Conservation (phyloP, 2,329 filamentous ascomycete species). For the Aureobasidium sp. region DNA sequence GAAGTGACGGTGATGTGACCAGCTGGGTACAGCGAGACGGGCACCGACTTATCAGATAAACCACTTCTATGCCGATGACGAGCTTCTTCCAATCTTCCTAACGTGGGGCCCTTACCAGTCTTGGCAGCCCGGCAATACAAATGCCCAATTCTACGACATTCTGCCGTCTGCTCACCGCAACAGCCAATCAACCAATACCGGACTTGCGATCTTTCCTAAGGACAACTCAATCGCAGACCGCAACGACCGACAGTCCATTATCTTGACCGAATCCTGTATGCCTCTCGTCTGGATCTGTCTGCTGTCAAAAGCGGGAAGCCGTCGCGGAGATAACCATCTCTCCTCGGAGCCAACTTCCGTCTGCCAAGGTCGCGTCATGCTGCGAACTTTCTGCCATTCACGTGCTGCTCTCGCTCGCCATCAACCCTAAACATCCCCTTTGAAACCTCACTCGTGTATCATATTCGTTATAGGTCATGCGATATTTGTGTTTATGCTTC, state of each 20-base stretch:
- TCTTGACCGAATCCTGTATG: background rate
- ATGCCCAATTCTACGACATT: background rate
- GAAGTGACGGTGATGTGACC: background rate
- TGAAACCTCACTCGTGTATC: background rate
- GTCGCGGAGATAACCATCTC: background rate
- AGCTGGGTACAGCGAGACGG: background rate
- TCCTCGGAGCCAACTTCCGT: conserved; percentile 1
- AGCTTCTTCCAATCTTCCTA: background rate
- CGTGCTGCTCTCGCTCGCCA: background rate
- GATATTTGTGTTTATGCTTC: background rate
- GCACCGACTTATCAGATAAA: conserved; percentile 4
- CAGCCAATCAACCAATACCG: background rate
- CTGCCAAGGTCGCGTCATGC: background rate
- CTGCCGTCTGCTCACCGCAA: background rate
- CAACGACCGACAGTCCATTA: no score
- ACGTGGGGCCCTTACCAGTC: background rate
- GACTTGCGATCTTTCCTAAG: background rate
- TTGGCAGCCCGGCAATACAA: background rate
- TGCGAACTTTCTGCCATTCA: background rate
- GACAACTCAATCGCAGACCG: background rate
- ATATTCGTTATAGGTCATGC: no score
- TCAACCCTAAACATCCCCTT: background rate
- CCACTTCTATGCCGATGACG: conserved; percentile 6
- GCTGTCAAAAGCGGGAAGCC: background rate
- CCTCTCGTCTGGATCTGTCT: background rate